A percentile compares a stretch with the other conserved stretches of the same genome.
These are phyloP conservation scores for Striga hermonthica DNA, from an alignment of 305 asterid species.

Conservation along the genomic window DNA sequence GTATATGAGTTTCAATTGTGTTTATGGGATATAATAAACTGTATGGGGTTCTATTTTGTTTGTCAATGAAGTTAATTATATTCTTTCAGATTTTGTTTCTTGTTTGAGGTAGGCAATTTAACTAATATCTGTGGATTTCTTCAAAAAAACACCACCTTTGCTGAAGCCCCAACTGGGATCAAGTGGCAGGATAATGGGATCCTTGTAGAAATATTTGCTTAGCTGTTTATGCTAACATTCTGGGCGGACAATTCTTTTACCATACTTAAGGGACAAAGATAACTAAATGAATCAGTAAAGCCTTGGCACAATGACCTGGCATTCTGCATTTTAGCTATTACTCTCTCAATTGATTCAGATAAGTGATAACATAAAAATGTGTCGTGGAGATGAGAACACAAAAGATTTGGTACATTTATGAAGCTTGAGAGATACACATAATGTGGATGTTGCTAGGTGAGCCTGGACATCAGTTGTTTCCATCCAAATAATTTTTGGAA, in stretches of 20 bases:
- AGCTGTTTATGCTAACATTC: not conserved
- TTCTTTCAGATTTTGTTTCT: conserved; percentile 14
- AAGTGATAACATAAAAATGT: not conserved
- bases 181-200: not conserved
- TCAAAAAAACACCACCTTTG: not conserved
- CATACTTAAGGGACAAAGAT: not conserved
- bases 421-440: not conserved
- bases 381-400: not conserved
- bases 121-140: not conserved
- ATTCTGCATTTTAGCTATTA: not conserved
- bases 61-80: conserved; percentile 42
- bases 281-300: not conserved
- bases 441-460: not conserved
- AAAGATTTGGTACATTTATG: not conserved
- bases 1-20: conserved; percentile 26
- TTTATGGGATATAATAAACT: conserved; percentile 39
- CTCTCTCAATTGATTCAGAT: not conserved
- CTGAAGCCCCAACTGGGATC: not conserved
- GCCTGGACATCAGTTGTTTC: not conserved
- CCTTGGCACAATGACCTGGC: not conserved
- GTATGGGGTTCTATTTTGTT: conserved; percentile 37
- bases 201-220: not conserved
- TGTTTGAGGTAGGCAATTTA: not conserved
- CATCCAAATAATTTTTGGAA: not conserved
- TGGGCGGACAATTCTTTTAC: not conserved